Evolutionary conservation across 768 basidiomycete genomes (phyloP).

Genomic region (Mrakia frigida): DNA sequence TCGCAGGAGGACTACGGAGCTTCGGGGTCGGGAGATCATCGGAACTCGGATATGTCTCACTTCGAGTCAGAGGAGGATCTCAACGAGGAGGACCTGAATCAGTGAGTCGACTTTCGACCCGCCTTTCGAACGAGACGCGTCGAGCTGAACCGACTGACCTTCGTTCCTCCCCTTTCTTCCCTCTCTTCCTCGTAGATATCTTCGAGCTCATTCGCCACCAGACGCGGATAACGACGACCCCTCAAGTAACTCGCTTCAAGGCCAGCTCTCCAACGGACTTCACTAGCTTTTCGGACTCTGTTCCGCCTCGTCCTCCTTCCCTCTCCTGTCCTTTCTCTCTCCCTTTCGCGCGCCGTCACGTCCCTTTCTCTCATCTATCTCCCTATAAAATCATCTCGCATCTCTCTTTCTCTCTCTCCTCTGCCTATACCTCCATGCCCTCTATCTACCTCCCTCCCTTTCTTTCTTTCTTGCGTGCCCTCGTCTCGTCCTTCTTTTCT

Average conservation of each 20-base stretch:
- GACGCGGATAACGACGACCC: background rate
- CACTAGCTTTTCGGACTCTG: background rate
- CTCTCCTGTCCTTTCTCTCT: background rate
- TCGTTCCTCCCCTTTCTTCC: background rate
- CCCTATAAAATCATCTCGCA: background rate
- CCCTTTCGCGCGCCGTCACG: background rate
- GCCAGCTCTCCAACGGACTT: background rate
- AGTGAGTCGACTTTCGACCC: background rate
- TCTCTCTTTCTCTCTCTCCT: background rate
- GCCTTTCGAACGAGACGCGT: background rate
- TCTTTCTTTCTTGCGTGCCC: background rate
- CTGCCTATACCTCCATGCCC: background rate
- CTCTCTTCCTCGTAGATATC: background rate
- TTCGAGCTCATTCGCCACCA: slow-evolving; percentile 12
- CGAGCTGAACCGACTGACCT: background rate
- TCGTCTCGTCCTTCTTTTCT: background rate
- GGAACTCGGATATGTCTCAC: background rate
- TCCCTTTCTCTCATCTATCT: background rate
- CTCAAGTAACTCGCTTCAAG: background rate
- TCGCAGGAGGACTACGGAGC: slow-evolving; percentile 14
- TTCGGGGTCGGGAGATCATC: background rate
- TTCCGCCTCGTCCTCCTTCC: background rate
- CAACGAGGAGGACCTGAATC: slow-evolving; percentile 29
- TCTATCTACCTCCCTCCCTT: background rate
- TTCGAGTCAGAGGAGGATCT: slow-evolving; percentile 24